Evolutionary conservation across 495 filamentous ascomycete genomes (phyloP).

Genomic region (Letharia lupina): DNA sequence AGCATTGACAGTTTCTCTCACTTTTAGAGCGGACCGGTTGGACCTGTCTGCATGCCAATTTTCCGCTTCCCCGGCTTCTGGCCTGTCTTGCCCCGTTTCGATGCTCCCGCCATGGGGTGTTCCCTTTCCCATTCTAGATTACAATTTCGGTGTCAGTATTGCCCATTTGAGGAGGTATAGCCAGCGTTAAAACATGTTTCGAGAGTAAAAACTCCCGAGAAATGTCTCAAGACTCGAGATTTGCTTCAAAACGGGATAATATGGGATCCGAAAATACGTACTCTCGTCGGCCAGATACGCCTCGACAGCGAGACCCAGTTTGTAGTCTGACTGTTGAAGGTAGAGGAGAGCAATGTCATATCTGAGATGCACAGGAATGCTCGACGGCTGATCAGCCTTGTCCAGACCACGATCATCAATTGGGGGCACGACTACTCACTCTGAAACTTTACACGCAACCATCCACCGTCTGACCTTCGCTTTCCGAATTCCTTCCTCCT

Average conservation of each 20-base stretch:
- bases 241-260: too few relatives aligned
- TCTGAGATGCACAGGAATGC: conserved; percentile 30
- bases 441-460: conserved; percentile 59
- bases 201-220: too few relatives aligned
- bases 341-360: conserved; percentile 68
- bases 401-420: background rate
- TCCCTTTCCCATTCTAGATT: conserved; percentile 52
- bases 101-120: conserved; percentile 46
- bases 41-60: conserved; percentile 11
- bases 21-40: conserved; percentile 21
- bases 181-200: too few relatives aligned
- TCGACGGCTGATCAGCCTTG: conserved; percentile 13
- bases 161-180: too few relatives aligned
- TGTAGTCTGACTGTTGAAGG: conserved; percentile 54
- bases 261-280: too few relatives aligned
- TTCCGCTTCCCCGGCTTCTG: conserved; percentile 13
- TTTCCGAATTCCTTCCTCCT: conserved; percentile 59
- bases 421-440: conserved; percentile 35
- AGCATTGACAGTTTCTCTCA: background rate
- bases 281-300: conserved; percentile 55
- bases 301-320: conserved; percentile 52
- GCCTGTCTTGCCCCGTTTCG: conserved; percentile 31
- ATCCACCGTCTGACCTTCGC: conserved; percentile 60
- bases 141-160: too few relatives aligned
- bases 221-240: too few relatives aligned